These are phyloP conservation scores for Circinella minor DNA, from an alignment of 371 early-diverging fungal species.

Conservation along the genomic window DNA sequence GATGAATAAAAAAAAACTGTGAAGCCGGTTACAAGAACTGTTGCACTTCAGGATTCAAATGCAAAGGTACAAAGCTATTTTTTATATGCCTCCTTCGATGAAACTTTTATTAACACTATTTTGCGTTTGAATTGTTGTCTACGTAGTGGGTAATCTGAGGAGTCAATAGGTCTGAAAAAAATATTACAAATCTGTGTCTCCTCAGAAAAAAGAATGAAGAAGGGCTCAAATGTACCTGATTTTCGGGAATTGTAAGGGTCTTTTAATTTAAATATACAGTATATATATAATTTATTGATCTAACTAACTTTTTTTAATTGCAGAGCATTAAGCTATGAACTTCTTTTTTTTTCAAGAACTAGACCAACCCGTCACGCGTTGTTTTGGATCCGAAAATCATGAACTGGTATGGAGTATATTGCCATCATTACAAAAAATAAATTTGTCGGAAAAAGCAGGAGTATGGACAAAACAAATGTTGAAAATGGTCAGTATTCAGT, in stretches of 20 bases:
- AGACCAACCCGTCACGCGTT: background rate
- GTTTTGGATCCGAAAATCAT: background rate
- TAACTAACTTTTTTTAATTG: background rate
- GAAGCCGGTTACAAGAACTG: background rate
- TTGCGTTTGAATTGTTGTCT: too few relatives aligned
- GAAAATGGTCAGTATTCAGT: background rate
- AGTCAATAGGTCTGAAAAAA: background rate
- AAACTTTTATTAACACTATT: background rate
- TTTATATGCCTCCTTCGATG: background rate
- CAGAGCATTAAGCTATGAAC: background rate
- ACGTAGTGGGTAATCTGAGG: background rate
- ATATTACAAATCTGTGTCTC: too few relatives aligned
- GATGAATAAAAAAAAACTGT: background rate
- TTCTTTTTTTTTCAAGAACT: background rate
- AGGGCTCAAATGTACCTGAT: background rate
- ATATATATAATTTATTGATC: background rate
- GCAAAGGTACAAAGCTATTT: constrained; percentile 4
- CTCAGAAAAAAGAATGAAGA: background rate
- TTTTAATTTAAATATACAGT: background rate
- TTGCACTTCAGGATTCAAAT: background rate
- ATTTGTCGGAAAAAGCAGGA: background rate
- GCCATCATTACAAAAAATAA: background rate
- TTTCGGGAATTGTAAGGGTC: background rate
- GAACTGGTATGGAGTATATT: background rate
- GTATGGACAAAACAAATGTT: background rate